A percentile compares a stretch with the other conserved stretches of the same genome.
Conservation (phyloP, 495 filamentous ascomycete species). For the Penicillium turbatum region DNA sequence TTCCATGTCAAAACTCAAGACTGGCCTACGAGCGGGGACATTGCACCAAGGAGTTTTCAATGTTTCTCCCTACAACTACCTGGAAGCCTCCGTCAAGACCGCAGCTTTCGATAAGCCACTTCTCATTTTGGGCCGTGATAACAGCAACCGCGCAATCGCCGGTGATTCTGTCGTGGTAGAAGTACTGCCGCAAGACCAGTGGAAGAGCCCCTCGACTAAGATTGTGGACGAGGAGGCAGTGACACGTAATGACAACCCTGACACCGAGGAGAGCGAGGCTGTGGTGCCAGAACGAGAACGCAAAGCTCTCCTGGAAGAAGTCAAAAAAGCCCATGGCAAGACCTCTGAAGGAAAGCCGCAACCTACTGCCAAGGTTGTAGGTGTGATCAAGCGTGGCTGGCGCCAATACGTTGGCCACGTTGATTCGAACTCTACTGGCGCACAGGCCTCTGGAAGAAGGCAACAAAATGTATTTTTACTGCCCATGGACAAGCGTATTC, state of each 20-base stretch:
- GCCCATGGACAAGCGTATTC: slow-evolving; percentile 95
- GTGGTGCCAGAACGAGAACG: slow-evolving; percentile 82
- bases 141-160: slow-evolving; percentile 88
- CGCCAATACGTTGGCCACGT: slow-evolving; percentile 95
- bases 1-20: slow-evolving; percentile 90
- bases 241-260: slow-evolving; percentile 88
- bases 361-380: slow-evolving; percentile 89
- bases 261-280: slow-evolving; percentile 68
- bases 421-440: slow-evolving; percentile 76
- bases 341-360: slow-evolving; percentile 73
- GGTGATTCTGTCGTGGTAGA: slow-evolving; percentile 92
- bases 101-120: slow-evolving; percentile 84
- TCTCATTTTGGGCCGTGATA: slow-evolving; percentile 86
- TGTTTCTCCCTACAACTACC: slow-evolving; percentile 94
- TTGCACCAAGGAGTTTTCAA: slow-evolving; percentile 94
- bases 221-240: slow-evolving; percentile 92
- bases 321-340: slow-evolving; percentile 77
- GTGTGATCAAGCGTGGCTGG: slow-evolving; percentile 92
- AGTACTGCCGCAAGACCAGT: slow-evolving; percentile 86
- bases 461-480: slow-evolving; percentile 92
- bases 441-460: slow-evolving; percentile 64
- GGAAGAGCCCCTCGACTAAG: slow-evolving; percentile 92
- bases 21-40: slow-evolving; percentile 76
- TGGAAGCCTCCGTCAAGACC: slow-evolving; percentile 87
- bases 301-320: slow-evolving; percentile 82